Percentiles rank a stretch among this genome's conserved stretches.
Conservation (phyloP, 2,329 filamentous ascomycete species). For the Sarocladium oryzae region DNA sequence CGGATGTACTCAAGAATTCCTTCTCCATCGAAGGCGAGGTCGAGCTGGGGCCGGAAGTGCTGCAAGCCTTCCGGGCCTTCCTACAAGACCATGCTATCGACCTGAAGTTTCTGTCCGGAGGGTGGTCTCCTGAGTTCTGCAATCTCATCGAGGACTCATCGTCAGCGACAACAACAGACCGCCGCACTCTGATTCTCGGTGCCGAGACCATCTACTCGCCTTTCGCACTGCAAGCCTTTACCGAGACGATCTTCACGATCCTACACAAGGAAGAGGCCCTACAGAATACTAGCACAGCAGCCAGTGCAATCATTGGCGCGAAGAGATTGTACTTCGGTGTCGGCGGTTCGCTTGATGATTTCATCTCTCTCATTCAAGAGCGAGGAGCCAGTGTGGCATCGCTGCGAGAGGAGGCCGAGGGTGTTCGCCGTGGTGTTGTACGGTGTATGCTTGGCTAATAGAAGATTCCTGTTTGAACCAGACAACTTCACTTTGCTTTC, state of each 20-base stretch:
- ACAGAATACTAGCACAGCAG: slow-evolving; percentile 30
- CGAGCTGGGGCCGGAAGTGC: slow-evolving; percentile 52
- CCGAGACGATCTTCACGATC: slow-evolving; percentile 56
- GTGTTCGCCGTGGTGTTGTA: slow-evolving; percentile 56
- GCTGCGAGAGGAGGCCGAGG: slow-evolving; percentile 52
- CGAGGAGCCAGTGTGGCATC: slow-evolving; percentile 43
- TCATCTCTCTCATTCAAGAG: slow-evolving; percentile 46
- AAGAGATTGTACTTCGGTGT: slow-evolving; percentile 83
- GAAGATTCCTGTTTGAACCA: background rate
- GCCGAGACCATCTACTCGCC: slow-evolving; percentile 83
- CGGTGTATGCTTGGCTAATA: slow-evolving; percentile 32
- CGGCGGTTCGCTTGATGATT: slow-evolving; percentile 73
- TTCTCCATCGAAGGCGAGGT: slow-evolving; percentile 54
- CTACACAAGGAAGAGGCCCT: slow-evolving; percentile 37
- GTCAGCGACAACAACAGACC: slow-evolving; percentile 11
- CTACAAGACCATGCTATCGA: slow-evolving; percentile 45
- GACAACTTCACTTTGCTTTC: slow-evolving; percentile 4
- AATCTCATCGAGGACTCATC: slow-evolving; percentile 45
- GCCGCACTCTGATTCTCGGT: slow-evolving; percentile 53
- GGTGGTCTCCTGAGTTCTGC: slow-evolving; percentile 63
- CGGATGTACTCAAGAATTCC: slow-evolving; percentile 34
- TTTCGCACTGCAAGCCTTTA: slow-evolving; percentile 61
- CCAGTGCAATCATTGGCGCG: slow-evolving; percentile 62
- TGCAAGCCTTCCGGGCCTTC: slow-evolving; percentile 50
- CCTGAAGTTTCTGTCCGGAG: slow-evolving; percentile 66